phyloP scores from a whole-genome alignment of 1,284 basidiomycete genomes.

The Anthracocystis panici-leucophaei region DNA sequence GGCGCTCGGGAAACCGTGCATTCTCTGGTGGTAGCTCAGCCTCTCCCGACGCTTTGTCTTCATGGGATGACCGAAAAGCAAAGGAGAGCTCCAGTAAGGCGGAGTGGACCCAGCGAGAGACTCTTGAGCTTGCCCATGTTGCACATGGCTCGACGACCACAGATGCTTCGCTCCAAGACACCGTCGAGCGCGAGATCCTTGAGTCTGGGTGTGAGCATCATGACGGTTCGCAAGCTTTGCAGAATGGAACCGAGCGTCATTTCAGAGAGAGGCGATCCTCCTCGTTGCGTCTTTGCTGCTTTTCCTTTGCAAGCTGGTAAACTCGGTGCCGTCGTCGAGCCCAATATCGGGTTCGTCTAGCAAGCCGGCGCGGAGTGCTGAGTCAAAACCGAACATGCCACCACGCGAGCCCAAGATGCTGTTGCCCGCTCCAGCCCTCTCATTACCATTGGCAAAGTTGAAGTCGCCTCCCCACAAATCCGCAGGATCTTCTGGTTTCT shows the following conservation, averaged over 20 bases:
- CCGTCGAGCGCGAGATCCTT: constrained; percentile 54
- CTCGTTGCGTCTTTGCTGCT: constrained; percentile 37
- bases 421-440: constrained; percentile 51
- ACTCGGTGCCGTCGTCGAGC: constrained; percentile 43
- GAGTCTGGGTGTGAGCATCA: constrained; percentile 49
- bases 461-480: constrained; percentile 50
- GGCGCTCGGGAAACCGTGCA: constrained; percentile 29
- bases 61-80: constrained; percentile 50
- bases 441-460: constrained; percentile 51
- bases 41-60: constrained; percentile 44
- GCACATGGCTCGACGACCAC: constrained; percentile 50
- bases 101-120: constrained; percentile 57
- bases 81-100: constrained; percentile 57
- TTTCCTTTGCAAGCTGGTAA: constrained; percentile 32
- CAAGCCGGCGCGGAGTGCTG: constrained; percentile 36
- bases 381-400: constrained; percentile 52
- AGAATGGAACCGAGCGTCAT: constrained; percentile 52
- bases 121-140: constrained; percentile 54
- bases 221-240: constrained; percentile 43
- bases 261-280: constrained; percentile 48
- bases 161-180: constrained; percentile 49
- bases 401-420: constrained; percentile 42
- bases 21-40: constrained; percentile 42
- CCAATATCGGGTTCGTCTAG: constrained; percentile 35
- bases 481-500: constrained; percentile 47